Percentiles rank a stretch among this genome's conserved stretches.
These are phyloP conservation scores for Talaromyces atroroseus DNA, from an alignment of 2,329 filamentous ascomycete genomes.

Conservation along the genomic window DNA sequence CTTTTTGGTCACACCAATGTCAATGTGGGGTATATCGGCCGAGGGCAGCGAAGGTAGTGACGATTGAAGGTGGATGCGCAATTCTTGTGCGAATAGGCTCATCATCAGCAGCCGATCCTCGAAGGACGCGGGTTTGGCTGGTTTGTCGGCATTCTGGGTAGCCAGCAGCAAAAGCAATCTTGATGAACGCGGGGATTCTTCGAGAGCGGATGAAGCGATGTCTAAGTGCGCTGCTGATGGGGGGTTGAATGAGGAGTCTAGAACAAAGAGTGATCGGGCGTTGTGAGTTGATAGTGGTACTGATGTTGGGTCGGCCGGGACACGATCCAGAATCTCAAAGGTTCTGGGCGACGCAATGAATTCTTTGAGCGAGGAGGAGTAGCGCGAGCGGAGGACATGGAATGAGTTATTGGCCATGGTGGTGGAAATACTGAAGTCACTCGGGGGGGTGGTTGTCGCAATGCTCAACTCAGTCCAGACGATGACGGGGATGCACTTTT, in stretches of 20 bases:
- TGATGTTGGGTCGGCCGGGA: constrained; percentile 15
- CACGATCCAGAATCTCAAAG: constrained; percentile 29
- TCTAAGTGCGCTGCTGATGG: constrained; percentile 55
- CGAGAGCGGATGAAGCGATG: constrained; percentile 51
- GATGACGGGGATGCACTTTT: not conserved
- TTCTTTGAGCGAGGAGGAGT: constrained; percentile 37
- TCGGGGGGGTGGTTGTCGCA: too few relatives aligned
- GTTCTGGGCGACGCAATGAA: constrained; percentile 37
- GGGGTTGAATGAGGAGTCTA: constrained; percentile 64
- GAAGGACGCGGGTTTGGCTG: constrained; percentile 44
- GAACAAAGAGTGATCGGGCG: constrained; percentile 51
- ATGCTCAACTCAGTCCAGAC: too few relatives aligned
- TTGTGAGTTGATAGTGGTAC: constrained; percentile 12
- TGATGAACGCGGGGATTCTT: constrained; percentile 28
- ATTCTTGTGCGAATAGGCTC: constrained; percentile 41
- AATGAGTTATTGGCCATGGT: constrained; percentile 5
- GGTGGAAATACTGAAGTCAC: too few relatives aligned
- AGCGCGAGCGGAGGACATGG: constrained; percentile 29
- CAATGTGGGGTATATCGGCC: constrained; percentile 29
- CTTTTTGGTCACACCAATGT: constrained; percentile 45
- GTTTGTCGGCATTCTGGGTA: constrained; percentile 61
- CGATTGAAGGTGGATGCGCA: constrained; percentile 27
- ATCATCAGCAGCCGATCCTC: constrained; percentile 48
- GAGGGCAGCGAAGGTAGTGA: not conserved
- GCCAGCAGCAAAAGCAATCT: constrained; percentile 56